Percentiles rank a stretch among this genome's conserved stretches.
Conservation (phyloP, 202 grass and related monocot species). For the Panicum hallii region DNA sequence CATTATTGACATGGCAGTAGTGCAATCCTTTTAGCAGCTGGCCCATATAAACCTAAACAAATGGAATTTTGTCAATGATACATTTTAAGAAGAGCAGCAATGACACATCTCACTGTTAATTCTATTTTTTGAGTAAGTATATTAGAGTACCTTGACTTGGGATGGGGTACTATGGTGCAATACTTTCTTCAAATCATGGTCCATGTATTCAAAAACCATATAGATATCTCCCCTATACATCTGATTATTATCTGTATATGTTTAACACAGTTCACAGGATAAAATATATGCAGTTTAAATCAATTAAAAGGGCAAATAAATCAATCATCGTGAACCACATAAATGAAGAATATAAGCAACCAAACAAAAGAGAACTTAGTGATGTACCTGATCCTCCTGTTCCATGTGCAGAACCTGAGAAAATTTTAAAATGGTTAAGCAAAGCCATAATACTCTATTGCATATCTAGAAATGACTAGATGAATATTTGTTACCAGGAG, state of each 20-base stretch:
- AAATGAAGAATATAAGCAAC: slow-evolving; percentile 38
- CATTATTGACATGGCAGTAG: slow-evolving; percentile 67
- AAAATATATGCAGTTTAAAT: slow-evolving; percentile 8
- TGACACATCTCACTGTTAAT: not conserved
- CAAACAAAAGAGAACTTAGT: slow-evolving; percentile 30
- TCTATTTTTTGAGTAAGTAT: not conserved
- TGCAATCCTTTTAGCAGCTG: slow-evolving; percentile 70
- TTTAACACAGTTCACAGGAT: slow-evolving; percentile 10
- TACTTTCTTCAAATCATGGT: slow-evolving; percentile 73
- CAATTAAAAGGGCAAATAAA: slow-evolving; percentile 23
- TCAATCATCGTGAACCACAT: not conserved
- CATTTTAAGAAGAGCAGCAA: slow-evolving; percentile 25
- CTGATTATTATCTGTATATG: slow-evolving; percentile 59
- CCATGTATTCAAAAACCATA: slow-evolving; percentile 83
- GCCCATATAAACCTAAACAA: slow-evolving; percentile 59
- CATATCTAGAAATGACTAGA: slow-evolving; percentile 46
- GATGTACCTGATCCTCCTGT: slow-evolving; percentile 53
- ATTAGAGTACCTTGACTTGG: slow-evolving; percentile 64
- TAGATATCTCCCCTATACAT: slow-evolving; percentile 74
- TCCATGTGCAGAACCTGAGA: slow-evolving; percentile 63
- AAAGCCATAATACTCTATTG: slow-evolving; percentile 14
- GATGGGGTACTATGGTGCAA: slow-evolving; percentile 58
- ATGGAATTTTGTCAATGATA: slow-evolving; percentile 20
- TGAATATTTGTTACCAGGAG: slow-evolving; percentile 63
- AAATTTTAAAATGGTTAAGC: slow-evolving; percentile 19